Evolutionary conservation across 768 basidiomycete genomes (phyloP).

Genomic region (Myochromella boudieri): DNA sequence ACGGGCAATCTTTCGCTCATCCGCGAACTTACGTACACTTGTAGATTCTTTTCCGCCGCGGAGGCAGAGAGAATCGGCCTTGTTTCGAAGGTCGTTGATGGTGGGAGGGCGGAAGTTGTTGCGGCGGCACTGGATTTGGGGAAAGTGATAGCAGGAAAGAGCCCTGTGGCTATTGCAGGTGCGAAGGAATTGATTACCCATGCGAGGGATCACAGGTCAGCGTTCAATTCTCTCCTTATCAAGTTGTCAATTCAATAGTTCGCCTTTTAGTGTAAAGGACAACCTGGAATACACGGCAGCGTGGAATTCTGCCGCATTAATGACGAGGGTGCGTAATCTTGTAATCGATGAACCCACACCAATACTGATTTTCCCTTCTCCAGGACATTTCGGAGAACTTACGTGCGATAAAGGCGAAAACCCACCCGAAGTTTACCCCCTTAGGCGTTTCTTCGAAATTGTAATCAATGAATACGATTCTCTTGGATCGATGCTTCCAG

Average conservation of each 20-base stretch:
- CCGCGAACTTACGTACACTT: conserved; percentile 77
- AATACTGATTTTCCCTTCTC: background rate
- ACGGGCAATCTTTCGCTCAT: conserved; percentile 71
- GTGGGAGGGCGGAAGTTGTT: conserved; percentile 66
- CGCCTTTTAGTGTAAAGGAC: conserved; percentile 31
- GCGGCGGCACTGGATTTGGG: conserved; percentile 67
- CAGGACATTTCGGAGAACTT: conserved; percentile 40
- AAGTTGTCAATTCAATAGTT: background rate
- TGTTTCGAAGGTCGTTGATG: conserved; percentile 68
- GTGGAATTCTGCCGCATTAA: conserved; percentile 44
- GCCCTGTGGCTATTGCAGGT: conserved; percentile 73
- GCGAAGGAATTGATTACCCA: conserved; percentile 81
- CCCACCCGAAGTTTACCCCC: conserved; percentile 28
- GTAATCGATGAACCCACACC: background rate
- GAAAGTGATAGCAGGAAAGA: conserved; percentile 65
- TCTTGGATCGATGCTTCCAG: too few relatives aligned
- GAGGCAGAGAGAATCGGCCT: conserved; percentile 75
- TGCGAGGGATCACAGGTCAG: conserved; percentile 76
- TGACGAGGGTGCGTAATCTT: conserved; percentile 33
- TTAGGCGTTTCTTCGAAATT: conserved; percentile 22
- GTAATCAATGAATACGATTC: background rate
- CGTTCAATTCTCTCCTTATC: background rate
- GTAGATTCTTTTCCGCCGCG: conserved; percentile 61
- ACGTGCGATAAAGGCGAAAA: conserved; percentile 30
- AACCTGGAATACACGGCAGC: conserved; percentile 43